Base-by-base conservation (phyloP, 2,329 filamentous ascomycete genomes). In the Aspergillus quadricinctus region DNA sequence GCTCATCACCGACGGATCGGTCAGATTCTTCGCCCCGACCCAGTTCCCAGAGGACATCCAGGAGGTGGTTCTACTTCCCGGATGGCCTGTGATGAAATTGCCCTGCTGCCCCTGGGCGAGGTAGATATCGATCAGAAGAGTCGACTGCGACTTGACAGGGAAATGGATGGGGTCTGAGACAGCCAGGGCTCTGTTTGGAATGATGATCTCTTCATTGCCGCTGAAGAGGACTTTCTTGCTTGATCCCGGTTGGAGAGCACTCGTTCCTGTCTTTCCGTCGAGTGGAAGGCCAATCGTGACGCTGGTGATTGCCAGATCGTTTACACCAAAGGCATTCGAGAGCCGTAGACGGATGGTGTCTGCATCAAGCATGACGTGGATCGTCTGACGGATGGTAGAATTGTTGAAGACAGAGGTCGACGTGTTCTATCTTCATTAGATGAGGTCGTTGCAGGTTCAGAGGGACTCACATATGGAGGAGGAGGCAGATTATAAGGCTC, bases 311-410 rank as follows among this genome's bases (percentile, higher is more conserved):
- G 82, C 78, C 2, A 89, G 75, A 59, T 84, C 80, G 37, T 79
- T 83, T 1, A 77, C 69, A 2, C 87, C 85, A 61, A 89, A 88
- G 0, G 80, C 82, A 66, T 89, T 89, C 46, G 84, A 87, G 51
- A 89, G 77, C 48, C 83, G 81, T 37, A 89, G 71, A 9, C 86
- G 83, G 58, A 88, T 78, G 23, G 82, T 78, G 2, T 79, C 72
- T 3, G 81, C 80, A 1, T 77, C 79, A 4, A 86, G 77, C 7
- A 84, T 83, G 61, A 86, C 74, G 60, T 84, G 82, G 14, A 88
- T 68, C 0, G 86, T 88, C 69, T 89, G 86, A 2, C 86, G 84
- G 59, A 89, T 78, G 0, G 86, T 88, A 1, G 83, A 80, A 63
- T 88, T 82, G 48, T 75, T 72, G 66, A 88, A 87, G 5, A 84